These are phyloP conservation scores for Abortiporus biennis DNA, from an alignment of 1,284 basidiomycete genomes.

Conservation along the genomic window DNA sequence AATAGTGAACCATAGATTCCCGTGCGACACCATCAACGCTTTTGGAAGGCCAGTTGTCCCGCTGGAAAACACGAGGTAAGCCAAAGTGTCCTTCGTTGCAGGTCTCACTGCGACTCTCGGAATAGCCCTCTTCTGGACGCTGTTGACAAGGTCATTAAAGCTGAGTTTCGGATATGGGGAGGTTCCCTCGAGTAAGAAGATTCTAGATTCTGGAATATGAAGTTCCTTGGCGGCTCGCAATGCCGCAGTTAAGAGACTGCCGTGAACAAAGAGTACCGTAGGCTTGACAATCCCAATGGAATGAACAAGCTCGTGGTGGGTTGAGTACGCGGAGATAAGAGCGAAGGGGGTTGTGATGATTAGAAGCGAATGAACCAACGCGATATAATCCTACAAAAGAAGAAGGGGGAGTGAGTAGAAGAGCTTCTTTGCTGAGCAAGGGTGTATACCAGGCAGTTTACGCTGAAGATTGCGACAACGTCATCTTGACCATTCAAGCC, in stretches of 20 bases:
- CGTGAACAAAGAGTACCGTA: constrained; percentile 54
- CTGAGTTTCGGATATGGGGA: constrained; percentile 31
- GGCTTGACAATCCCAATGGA: constrained; percentile 40
- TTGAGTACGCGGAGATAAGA: constrained; percentile 53
- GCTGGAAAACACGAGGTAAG: constrained; percentile 72
- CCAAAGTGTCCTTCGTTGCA: constrained; percentile 51
- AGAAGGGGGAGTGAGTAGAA: background rate
- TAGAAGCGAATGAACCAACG: constrained; percentile 45
- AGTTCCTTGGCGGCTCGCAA: constrained; percentile 38
- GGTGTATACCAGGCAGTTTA: constrained; percentile 49
- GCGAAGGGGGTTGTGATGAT: constrained; percentile 49
- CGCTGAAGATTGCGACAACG: constrained; percentile 55
- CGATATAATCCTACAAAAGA: constrained; percentile 45
- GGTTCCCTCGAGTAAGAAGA: constrained; percentile 48
- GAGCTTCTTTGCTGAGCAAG: background rate
- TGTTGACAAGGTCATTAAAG: constrained; percentile 40
- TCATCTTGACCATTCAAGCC: constrained; percentile 38
- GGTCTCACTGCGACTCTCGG: constrained; percentile 37
- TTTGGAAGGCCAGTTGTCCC: constrained; percentile 75
- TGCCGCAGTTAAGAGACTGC: constrained; percentile 38
- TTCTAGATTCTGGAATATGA: constrained; percentile 42
- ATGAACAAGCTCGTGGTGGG: constrained; percentile 54
- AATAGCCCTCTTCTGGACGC: constrained; percentile 30
- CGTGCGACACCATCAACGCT: constrained; percentile 69
- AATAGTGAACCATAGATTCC: constrained; percentile 34